These are phyloP conservation scores for Naematelia aurantialba DNA, from an alignment of 768 basidiomycete genomes.

Conservation along the genomic window DNA sequence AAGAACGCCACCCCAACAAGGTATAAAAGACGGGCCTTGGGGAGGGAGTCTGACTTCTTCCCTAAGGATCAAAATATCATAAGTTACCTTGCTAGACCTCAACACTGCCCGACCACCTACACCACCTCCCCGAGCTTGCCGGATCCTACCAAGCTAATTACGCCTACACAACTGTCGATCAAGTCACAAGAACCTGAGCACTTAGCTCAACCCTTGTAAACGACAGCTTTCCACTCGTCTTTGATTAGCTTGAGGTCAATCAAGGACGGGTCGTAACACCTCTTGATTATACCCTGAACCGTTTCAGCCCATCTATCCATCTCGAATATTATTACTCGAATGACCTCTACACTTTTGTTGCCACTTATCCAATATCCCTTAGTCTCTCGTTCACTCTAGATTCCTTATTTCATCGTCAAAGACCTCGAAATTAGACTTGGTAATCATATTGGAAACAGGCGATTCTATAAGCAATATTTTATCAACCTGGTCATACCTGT, in stretches of 20 bases:
- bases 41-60: neutral
- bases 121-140: neutral
- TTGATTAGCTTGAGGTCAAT: slow-evolving; percentile 4
- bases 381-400: too few relatives aligned
- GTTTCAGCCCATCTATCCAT: too few relatives aligned
- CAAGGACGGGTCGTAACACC: slow-evolving; percentile 12
- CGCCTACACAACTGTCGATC: neutral
- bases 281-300: too few relatives aligned
- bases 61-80: slow-evolving; percentile 2
- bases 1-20: neutral
- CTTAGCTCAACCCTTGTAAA: slow-evolving; percentile 2
- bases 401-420: too few relatives aligned
- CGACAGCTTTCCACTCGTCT: neutral
- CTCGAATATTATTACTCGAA: too few relatives aligned
- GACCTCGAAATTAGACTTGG: too few relatives aligned
- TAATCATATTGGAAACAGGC: too few relatives aligned
- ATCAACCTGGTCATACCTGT: too few relatives aligned
- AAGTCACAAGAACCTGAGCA: neutral
- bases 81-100: neutral
- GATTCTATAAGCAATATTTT: too few relatives aligned
- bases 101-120: neutral
- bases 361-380: too few relatives aligned
- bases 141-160: slow-evolving; percentile 3
- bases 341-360: too few relatives aligned
- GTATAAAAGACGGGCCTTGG: neutral